Percentiles rank a stretch among this genome's conserved stretches.
Evolutionary conservation across 805 yeast species (phyloP).

Genomic region (Kuraishia hungarica): DNA sequence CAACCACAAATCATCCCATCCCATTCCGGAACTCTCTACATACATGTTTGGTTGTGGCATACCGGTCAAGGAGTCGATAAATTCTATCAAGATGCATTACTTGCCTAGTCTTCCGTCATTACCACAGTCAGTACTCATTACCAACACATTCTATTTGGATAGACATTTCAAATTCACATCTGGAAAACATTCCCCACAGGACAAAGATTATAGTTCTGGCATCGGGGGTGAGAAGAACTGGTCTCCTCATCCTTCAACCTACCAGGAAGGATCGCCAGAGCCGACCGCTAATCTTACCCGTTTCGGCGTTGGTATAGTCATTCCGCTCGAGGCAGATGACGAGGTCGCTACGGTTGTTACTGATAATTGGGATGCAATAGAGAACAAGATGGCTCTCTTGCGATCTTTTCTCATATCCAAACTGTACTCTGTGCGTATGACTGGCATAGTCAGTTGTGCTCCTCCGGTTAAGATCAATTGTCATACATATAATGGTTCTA

Average conservation of each 20-base stretch:
- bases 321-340: conserved; percentile 30
- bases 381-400: conserved; percentile 24
- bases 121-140: conserved; percentile 32
- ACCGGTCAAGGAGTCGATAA: conserved; percentile 35
- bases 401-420: neutral
- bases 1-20: conserved; percentile 28
- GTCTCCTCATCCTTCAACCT: conserved; percentile 28
- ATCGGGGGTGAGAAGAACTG: conserved; percentile 31
- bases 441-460: neutral
- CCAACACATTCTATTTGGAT: conserved; percentile 31
- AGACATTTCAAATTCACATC: conserved; percentile 9
- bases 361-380: conserved; percentile 40
- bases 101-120: conserved; percentile 32
- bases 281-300: conserved; percentile 16
- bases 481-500: conserved; percentile 5
- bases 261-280: conserved; percentile 3
- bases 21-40: conserved; percentile 34
- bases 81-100: conserved; percentile 37
- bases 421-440: conserved; percentile 2
- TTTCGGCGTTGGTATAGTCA: conserved; percentile 38
- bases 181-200: conserved; percentile 1
- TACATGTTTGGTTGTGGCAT: conserved; percentile 50
- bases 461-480: conserved; percentile 3
- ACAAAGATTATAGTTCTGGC: conserved; percentile 1
- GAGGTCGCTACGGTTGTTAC: conserved; percentile 32